Conservation (phyloP, 805 yeast species). For the Suhomyces vadensis region DNA sequence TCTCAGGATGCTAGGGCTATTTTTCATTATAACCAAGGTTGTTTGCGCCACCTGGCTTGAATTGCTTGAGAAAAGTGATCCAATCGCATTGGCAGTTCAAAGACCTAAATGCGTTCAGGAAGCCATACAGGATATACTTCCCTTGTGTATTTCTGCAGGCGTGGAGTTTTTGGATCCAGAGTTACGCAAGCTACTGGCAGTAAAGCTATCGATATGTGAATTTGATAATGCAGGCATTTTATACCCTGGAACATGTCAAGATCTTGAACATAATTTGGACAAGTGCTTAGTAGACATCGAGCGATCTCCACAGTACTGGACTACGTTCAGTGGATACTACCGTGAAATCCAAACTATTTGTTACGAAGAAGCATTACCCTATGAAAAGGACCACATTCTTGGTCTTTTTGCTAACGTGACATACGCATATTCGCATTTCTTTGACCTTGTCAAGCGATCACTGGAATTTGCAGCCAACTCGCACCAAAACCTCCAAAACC, state of each 20-base stretch:
- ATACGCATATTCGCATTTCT: slow-evolving; percentile 16
- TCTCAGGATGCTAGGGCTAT: too few relatives aligned
- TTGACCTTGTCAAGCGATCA: slow-evolving; percentile 20
- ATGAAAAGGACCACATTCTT: slow-evolving; percentile 51
- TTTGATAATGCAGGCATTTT: slow-evolving; percentile 47
- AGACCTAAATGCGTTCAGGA: slow-evolving; percentile 34
- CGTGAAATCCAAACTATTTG: slow-evolving; percentile 55
- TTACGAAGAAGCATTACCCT: slow-evolving; percentile 51
- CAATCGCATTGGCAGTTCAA: not conserved
- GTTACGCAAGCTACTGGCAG: slow-evolving; percentile 42
- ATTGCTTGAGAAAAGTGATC: not conserved
- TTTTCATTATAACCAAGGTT: not conserved
- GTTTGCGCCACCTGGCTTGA: not conserved
- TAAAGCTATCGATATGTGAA: slow-evolving; percentile 55
- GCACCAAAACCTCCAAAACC: slow-evolving; percentile 6
- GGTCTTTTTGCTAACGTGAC: slow-evolving; percentile 51
- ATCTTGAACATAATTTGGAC: slow-evolving; percentile 17
- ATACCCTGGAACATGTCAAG: slow-evolving; percentile 31
- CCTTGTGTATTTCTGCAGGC: slow-evolving; percentile 42
- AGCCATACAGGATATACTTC: slow-evolving; percentile 42
- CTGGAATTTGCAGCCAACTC: slow-evolving; percentile 10
- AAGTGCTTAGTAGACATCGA: slow-evolving; percentile 46
- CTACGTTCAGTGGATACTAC: slow-evolving; percentile 67
- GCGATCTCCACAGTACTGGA: slow-evolving; percentile 64
- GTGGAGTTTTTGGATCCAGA: slow-evolving; percentile 36